Base-by-base conservation (phyloP, 352 stramenopile species). In the Pythium sukuiense region DNA sequence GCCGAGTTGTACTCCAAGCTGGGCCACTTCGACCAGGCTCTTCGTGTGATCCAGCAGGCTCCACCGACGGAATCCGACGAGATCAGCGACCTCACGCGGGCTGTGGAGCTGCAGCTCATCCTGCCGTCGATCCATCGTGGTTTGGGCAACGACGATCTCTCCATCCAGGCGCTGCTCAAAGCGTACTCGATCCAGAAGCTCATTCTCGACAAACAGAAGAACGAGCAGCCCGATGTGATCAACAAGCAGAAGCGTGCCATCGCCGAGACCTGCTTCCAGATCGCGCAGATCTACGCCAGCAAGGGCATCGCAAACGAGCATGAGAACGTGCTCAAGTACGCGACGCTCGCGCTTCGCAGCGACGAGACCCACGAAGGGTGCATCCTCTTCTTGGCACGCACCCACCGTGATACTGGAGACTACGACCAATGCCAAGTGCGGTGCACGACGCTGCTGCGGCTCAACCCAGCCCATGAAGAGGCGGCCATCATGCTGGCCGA, bases 401-500 rank as follows among this genome's bases (percentile, higher is more conserved):
- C 88, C 20, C 77, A 90, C 39, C 80, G 93, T 35, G 75, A 91
- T 7, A 65, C 74, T 0, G 79, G 89, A 11, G 86, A 98, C 61
- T 65, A 93, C 13, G 88, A 97, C 24, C 77, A 96, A 64, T 97
- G 90, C 59, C 85, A 97, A 64, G 57, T 79, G 35, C 82, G 87
- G n/a, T 97, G 89, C 69, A 82, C 83, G 48, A 93, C 85, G 26
- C 65, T 97, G 27, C 61, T 97, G 46, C 76, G 87, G 1, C 71
- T 97, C 6, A 93, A 93, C 35, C 85, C 88, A 13, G 71, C 86
- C 7, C 76, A 93, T 33, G 88, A 97, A 65, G 88, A 95, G 64
- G 92, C 90, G 12, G 82, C 85, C 16, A 85, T 98, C 63, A 94
- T 98, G 77, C 74, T 98, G 6, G 90, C 89, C 13, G 93, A 98